A percentile compares a stretch with the other conserved stretches of the same genome.
Conservation (phyloP, 108 stramenopile species). For the Conticribra weissflogii region DNA sequence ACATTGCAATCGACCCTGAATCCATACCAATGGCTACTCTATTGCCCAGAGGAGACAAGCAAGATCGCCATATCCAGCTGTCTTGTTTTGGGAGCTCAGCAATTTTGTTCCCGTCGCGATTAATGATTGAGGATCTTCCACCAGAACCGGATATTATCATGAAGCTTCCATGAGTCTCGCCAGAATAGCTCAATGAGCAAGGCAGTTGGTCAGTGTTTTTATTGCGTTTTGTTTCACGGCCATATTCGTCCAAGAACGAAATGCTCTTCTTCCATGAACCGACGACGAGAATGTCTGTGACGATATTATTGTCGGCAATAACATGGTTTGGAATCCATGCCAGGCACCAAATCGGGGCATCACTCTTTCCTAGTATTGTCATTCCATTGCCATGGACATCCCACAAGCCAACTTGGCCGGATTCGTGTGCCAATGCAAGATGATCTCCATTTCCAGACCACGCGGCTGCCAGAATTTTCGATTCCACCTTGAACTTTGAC, state of each 20-base stretch:
- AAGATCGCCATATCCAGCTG: conserved; percentile 16
- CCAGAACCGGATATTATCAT: conserved; percentile 39
- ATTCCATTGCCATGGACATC: conserved; percentile 51
- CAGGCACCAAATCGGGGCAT: conserved; percentile 59
- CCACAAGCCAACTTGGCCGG: conserved; percentile 55
- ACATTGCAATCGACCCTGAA: not conserved
- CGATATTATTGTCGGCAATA: not conserved
- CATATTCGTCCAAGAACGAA: conserved; percentile 53
- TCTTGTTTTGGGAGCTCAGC: conserved; percentile 64
- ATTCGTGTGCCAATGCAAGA: conserved; percentile 67
- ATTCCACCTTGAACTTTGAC: conserved; percentile 58
- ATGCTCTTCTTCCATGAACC: conserved; percentile 73
- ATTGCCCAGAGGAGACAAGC: not conserved
- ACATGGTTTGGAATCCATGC: conserved; percentile 26
- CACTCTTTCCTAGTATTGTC: conserved; percentile 50
- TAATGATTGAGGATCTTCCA: conserved; percentile 51
- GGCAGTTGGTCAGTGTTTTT: conserved; percentile 56
- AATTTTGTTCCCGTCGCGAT: conserved; percentile 52
- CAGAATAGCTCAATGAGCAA: conserved; percentile 20
- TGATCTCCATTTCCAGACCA: conserved; percentile 67
- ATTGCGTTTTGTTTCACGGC: conserved; percentile 45
- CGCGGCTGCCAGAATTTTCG: conserved; percentile 57
- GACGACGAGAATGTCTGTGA: conserved; percentile 42
- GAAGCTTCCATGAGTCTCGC: conserved; percentile 9
- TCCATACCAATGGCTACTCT: conserved; percentile 1